Base-by-base conservation (phyloP, 768 basidiomycete genomes). In the Sarcodon sp. region DNA sequence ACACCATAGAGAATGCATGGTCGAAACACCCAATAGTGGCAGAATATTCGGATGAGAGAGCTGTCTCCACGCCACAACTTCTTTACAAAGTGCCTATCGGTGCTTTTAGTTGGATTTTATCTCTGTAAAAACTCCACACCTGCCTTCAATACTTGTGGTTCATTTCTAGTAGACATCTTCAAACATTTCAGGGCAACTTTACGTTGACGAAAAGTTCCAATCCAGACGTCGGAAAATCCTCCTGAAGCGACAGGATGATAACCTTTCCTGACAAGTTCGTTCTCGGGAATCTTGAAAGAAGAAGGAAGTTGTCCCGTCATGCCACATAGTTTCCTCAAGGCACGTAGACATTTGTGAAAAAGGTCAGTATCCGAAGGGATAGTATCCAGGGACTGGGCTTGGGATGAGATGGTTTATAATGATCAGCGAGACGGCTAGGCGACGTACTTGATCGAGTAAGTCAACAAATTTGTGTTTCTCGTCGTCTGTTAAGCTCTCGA, bases 1-100 rank as follows among this genome's bases (percentile, higher is more conserved):
- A 39, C 53, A 49, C 3, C 50, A 51, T 5, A 44, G 48, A 10
- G 37, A 35, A 3, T 37, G 44, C n/a, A 44, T 34, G 9, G 47
- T 41, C 37, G 51, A 45, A 7, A 51, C 49, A 12, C 53, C 55
- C 12, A 52, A 50, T 18, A 54, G 54, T 36, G 48, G 41, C 32
- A 53, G 18, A 16, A 57, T 46, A 32, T 53, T 50, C 12, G 47
- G 43, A 39, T 57, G 54, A 13, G 49, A 35, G 6, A 57, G 50
- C 6, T 47, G 35, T 27, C 51, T 54, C 55, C 55, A 57, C 1
- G 51, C 47, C 31, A 49, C 43, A 9, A 54, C 44, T 36, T 57
- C 55, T 15, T 47, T 21, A n/a, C 37, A 45, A 15, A 53, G 46
- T 27, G 35, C 33, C 51, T 53, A 27, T 33, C 33, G 36, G 35